These are phyloP conservation scores for Kodamaea restingae DNA, from an alignment of 805 yeast genomes.

Conservation along the genomic window DNA sequence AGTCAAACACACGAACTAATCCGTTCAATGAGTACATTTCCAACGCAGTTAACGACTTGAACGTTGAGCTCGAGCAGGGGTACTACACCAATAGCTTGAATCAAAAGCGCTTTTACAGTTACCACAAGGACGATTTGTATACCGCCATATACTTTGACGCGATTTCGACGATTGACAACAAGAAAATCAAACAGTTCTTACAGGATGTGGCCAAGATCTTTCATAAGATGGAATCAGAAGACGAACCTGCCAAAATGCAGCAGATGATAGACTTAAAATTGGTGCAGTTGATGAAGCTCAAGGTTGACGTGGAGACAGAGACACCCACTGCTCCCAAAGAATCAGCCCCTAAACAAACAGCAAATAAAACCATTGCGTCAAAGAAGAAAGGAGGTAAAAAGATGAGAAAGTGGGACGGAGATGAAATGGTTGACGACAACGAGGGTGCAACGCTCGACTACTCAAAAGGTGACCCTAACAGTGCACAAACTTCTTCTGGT, in stretches of 20 bases:
- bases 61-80: slow-evolving; percentile 28
- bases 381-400: slow-evolving; percentile 23
- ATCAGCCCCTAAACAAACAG: slow-evolving; percentile 1
- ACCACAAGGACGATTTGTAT: slow-evolving; percentile 23
- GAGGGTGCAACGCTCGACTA: slow-evolving; percentile 28
- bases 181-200: slow-evolving; percentile 31
- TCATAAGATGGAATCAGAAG: slow-evolving; percentile 17
- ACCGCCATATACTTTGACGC: slow-evolving; percentile 38
- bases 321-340: slow-evolving; percentile 3
- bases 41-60: slow-evolving; percentile 33
- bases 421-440: slow-evolving; percentile 25
- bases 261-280: slow-evolving; percentile 37
- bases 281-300: slow-evolving; percentile 33
- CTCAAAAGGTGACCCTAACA: slow-evolving; percentile 20
- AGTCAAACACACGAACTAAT: slow-evolving; percentile 29
- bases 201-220: slow-evolving; percentile 31
- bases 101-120: slow-evolving; percentile 35
- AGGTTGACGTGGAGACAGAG: slow-evolving; percentile 5
- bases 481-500: slow-evolving; percentile 3
- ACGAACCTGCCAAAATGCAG: slow-evolving; percentile 24
- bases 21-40: slow-evolving; percentile 40
- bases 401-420: slow-evolving; percentile 44
- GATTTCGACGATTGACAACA: slow-evolving; percentile 37
- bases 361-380: slow-evolving; percentile 1
- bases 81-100: slow-evolving; percentile 29